A percentile compares a stretch with the other conserved stretches of the same genome.
These are phyloP conservation scores for Trichocomaceae sp. DNA, from an alignment of 2,329 filamentous ascomycete species.

Conservation along the genomic window DNA sequence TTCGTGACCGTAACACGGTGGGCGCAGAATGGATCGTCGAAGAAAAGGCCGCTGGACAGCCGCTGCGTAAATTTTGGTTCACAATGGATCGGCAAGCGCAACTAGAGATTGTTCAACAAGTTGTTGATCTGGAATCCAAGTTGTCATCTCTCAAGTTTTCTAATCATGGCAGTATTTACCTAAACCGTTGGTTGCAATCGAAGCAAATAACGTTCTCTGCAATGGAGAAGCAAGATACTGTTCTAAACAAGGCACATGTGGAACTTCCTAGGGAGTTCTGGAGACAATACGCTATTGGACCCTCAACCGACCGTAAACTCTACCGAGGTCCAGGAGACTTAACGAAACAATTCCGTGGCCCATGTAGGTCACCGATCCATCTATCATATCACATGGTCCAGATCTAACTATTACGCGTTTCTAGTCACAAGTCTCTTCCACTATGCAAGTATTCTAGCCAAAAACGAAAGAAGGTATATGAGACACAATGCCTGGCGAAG, in stretches of 20 bases:
- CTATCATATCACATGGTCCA: neutral
- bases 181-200: slow-evolving; percentile 1
- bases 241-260: neutral
- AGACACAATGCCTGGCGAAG: neutral
- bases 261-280: neutral
- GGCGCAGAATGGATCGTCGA: slow-evolving; percentile 38
- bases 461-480: slow-evolving; percentile 5
- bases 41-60: slow-evolving; percentile 27
- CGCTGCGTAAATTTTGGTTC: slow-evolving; percentile 28
- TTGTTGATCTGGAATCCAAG: slow-evolving; percentile 20
- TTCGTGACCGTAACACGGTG: slow-evolving; percentile 29
- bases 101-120: slow-evolving; percentile 14
- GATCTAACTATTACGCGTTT: neutral
- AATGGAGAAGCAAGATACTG: neutral
- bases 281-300: slow-evolving; percentile 3
- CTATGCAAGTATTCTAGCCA: slow-evolving; percentile 4
- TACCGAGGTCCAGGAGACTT: slow-evolving; percentile 2
- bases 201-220: neutral
- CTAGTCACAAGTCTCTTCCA: slow-evolving; percentile 2
- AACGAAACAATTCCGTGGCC: slow-evolving; percentile 9
- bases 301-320: slow-evolving; percentile 6
- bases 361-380: slow-evolving; percentile 5
- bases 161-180: slow-evolving; percentile 20
- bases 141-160: slow-evolving; percentile 18
- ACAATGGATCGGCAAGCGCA: slow-evolving; percentile 12